Evolutionary conservation across 2,329 filamentous ascomycete genomes (phyloP).

Genomic region (Elsinoe ampelina): DNA sequence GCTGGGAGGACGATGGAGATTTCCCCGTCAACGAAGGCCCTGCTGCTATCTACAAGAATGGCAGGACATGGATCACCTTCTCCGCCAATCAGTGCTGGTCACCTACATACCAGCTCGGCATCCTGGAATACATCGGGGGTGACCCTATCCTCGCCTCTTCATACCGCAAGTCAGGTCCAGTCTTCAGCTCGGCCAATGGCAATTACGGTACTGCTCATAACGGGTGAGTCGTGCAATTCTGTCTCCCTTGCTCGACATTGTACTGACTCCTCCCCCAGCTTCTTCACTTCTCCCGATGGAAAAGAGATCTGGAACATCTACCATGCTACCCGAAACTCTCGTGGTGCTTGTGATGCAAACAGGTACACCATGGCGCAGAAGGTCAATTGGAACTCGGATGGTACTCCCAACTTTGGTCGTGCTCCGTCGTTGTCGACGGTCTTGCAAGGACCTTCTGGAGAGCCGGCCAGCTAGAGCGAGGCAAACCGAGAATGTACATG

Average conservation of each 20-base stretch:
- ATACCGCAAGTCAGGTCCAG: slow-evolving; percentile 47
- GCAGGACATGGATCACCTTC: slow-evolving; percentile 45
- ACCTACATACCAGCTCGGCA: slow-evolving; percentile 43
- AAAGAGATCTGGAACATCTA: slow-evolving; percentile 48
- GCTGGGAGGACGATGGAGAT: slow-evolving; percentile 42
- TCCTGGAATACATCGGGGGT: slow-evolving; percentile 45
- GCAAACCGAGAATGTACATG: background rate
- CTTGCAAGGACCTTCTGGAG: slow-evolving; percentile 29
- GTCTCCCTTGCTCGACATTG: background rate
- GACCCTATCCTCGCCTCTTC: slow-evolving; percentile 37
- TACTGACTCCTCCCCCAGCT: slow-evolving; percentile 27
- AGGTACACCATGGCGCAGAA: slow-evolving; percentile 47
- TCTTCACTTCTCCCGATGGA: slow-evolving; percentile 49
- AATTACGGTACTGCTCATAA: slow-evolving; percentile 51
- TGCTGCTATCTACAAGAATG: slow-evolving; percentile 44
- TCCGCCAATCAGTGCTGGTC: slow-evolving; percentile 51
- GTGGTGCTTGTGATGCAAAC: slow-evolving; percentile 44
- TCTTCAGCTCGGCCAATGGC: slow-evolving; percentile 45
- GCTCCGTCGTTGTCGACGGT: slow-evolving; percentile 25
- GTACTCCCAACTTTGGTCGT: slow-evolving; percentile 44
- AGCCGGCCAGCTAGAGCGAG: slow-evolving; percentile 16
- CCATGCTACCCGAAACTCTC: slow-evolving; percentile 43
- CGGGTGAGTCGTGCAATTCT: slow-evolving; percentile 22
- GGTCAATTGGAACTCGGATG: slow-evolving; percentile 42
- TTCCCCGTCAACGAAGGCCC: slow-evolving; percentile 48